phyloP scores from a whole-genome alignment of 805 yeast genomes.

The Lachancea lanzarotensis region DNA sequence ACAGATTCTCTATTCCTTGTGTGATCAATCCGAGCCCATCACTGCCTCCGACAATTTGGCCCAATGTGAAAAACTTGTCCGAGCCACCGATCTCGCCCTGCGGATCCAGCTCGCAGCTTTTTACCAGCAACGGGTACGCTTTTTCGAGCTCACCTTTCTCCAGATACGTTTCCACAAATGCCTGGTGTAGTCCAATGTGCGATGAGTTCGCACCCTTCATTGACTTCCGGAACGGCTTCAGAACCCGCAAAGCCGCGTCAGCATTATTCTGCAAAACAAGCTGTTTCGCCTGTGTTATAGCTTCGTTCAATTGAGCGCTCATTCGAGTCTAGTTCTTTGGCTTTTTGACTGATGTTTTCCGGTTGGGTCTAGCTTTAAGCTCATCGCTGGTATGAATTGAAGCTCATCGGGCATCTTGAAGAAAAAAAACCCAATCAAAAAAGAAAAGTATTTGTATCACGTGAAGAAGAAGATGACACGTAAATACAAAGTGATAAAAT shows the following conservation, averaged over 20 bases:
- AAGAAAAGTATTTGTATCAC: too few relatives aligned
- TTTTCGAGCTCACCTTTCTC: slow-evolving; percentile 75
- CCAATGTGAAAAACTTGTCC: slow-evolving; percentile 83
- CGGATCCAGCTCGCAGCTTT: slow-evolving; percentile 65
- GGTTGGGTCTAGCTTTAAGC: not conserved
- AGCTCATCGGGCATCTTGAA: slow-evolving; percentile 9
- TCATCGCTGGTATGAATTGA: slow-evolving; percentile 3
- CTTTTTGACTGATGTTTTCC: not conserved
- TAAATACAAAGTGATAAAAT: too few relatives aligned
- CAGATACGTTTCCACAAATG: slow-evolving; percentile 68
- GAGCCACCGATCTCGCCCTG: slow-evolving; percentile 53
- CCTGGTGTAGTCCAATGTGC: slow-evolving; percentile 43
- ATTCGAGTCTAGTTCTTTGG: slow-evolving; percentile 3
- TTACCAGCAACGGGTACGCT: slow-evolving; percentile 58
- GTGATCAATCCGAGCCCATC: slow-evolving; percentile 62
- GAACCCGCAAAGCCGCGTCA: slow-evolving; percentile 32
- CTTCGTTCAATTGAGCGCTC: slow-evolving; percentile 12
- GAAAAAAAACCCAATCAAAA: too few relatives aligned
- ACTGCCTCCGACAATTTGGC: slow-evolving; percentile 80
- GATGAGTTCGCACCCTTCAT: slow-evolving; percentile 24
- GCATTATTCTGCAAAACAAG: slow-evolving; percentile 24
- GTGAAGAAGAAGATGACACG: too few relatives aligned
- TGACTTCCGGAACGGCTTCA: slow-evolving; percentile 31
- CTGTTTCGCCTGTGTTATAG: slow-evolving; percentile 20
- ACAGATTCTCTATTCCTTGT: slow-evolving; percentile 48